Percentiles rank a stretch among this genome's conserved stretches.
Conservation (phyloP, 352 stramenopile genomes). For the Phytophthora macrochlamydospora region DNA sequence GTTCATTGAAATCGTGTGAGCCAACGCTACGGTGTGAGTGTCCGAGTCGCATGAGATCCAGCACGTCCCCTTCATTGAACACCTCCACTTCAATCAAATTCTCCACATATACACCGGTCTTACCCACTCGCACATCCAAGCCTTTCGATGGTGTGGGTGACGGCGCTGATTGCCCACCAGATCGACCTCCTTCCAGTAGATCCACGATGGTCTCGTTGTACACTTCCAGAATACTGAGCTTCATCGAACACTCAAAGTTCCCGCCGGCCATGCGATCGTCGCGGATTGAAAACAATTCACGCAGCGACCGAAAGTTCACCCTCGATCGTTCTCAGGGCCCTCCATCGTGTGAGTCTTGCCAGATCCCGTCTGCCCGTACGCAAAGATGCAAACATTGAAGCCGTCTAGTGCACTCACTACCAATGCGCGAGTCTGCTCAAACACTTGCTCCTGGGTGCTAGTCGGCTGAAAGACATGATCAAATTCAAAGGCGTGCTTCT, state of each 20-base stretch:
- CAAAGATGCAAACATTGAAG: slow-evolving; percentile 99
- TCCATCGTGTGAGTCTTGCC: slow-evolving; percentile 91
- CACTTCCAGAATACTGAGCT: slow-evolving; percentile 85
- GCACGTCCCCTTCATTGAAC: slow-evolving; percentile 78
- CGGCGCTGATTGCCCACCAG: slow-evolving; percentile 9
- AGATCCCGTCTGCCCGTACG: slow-evolving; percentile 96
- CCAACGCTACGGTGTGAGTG: slow-evolving; percentile 89
- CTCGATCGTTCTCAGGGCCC: slow-evolving; percentile 65
- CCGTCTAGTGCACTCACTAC: slow-evolving; percentile 91
- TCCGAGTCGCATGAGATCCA: slow-evolving; percentile 80
- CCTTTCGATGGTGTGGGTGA: slow-evolving; percentile 32
- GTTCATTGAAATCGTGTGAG: slow-evolving; percentile 93
- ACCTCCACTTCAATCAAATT: slow-evolving; percentile 92
- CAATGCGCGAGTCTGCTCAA: slow-evolving; percentile 76
- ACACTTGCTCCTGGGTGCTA: slow-evolving; percentile 74
- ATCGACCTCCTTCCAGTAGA: slow-evolving; percentile 54
- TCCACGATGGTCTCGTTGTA: slow-evolving; percentile 88
- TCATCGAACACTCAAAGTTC: slow-evolving; percentile 77
- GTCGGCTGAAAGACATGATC: slow-evolving; percentile 94
- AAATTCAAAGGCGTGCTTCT: slow-evolving; percentile 96
- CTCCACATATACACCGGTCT: slow-evolving; percentile 77
- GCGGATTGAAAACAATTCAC: slow-evolving; percentile 92
- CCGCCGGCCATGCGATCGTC: slow-evolving; percentile 58
- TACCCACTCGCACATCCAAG: slow-evolving; percentile 72
- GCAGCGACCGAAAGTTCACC: slow-evolving; percentile 94